These are phyloP conservation scores for Allium fistulosum DNA, from an alignment of 106 monocot species.

Conservation along the genomic window DNA sequence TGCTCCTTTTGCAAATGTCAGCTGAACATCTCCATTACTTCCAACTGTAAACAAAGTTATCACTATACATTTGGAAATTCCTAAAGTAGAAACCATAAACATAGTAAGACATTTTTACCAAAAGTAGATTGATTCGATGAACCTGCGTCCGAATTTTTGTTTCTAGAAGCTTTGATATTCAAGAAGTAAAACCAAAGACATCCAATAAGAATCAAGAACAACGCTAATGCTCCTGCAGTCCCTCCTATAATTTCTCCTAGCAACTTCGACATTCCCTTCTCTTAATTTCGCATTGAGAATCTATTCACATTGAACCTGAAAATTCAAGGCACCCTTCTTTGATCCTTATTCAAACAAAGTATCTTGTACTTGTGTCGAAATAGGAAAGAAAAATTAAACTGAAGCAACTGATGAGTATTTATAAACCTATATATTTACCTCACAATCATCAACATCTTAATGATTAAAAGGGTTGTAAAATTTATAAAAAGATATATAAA, in stretches of 20 bases:
- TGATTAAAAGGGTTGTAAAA: neutral
- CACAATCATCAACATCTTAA: neutral
- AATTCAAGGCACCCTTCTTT: neutral
- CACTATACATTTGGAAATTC: no score
- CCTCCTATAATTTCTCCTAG: slow-evolving; percentile 39
- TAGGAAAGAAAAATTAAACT: neutral
- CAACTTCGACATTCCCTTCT: slow-evolving; percentile 30
- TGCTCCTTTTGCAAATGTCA: slow-evolving; percentile 7
- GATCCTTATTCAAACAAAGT: no score
- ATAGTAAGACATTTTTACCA: slow-evolving; percentile 20
- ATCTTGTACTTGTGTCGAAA: neutral
- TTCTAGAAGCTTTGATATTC: slow-evolving; percentile 10
- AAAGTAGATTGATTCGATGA: slow-evolving; percentile 53
- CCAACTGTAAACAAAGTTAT: slow-evolving; percentile 16
- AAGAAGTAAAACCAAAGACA: slow-evolving; percentile 20
- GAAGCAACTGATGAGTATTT: neutral
- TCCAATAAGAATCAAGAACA: slow-evolving; percentile 12
- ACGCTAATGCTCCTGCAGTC: slow-evolving; percentile 21
- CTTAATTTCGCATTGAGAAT: neutral
- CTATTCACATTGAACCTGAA: slow-evolving; percentile 49
- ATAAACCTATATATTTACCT: neutral
- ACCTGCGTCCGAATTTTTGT: slow-evolving; percentile 47
- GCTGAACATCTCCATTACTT: slow-evolving; percentile 26
- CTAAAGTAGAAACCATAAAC: neutral
- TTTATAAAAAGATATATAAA: neutral